Conservation (phyloP, 1,284 basidiomycete genomes). For the Fomitopsis pinicola region DNA sequence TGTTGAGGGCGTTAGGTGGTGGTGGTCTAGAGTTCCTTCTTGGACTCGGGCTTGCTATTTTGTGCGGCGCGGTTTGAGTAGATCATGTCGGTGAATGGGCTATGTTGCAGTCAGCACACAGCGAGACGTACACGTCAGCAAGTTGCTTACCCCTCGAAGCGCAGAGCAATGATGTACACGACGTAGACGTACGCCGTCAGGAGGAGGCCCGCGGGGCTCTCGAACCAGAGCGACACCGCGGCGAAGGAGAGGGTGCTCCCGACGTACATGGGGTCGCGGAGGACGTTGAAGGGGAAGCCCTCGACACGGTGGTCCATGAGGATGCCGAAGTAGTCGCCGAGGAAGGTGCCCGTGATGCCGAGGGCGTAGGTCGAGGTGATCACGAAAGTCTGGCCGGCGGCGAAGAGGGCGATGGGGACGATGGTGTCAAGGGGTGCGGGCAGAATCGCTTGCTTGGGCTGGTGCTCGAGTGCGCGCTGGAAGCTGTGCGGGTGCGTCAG, state of each 20-base stretch:
- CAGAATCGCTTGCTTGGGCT: conserved; percentile 58
- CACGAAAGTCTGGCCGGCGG: conserved; percentile 77
- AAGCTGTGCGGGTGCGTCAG: conserved; percentile 43
- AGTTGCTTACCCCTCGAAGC: conserved; percentile 76
- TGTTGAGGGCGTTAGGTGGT: background rate
- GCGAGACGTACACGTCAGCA: background rate
- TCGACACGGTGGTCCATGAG: conserved; percentile 85
- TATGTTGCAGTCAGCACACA: conserved; percentile 21
- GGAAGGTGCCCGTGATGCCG: conserved; percentile 91
- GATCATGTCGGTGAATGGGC: conserved; percentile 82
- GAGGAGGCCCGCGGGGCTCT: conserved; percentile 75
- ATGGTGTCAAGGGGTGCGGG: conserved; percentile 57
- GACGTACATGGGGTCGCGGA: conserved; percentile 94
- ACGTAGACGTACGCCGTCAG: conserved; percentile 77
- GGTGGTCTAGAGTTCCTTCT: conserved; percentile 29
- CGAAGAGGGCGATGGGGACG: conserved; percentile 65
- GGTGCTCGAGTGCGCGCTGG: conserved; percentile 65
- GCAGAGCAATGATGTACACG: conserved; percentile 80
- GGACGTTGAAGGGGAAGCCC: conserved; percentile 94
- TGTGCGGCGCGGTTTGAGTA: conserved; percentile 54
- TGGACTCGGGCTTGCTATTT: conserved; percentile 14
- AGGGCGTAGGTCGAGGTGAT: conserved; percentile 88
- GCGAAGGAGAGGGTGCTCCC: conserved; percentile 87
- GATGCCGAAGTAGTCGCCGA: conserved; percentile 99
- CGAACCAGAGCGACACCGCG: conserved; percentile 83